Evolutionary conservation across 139 green algal species (phyloP), one percentile per base, ranked within the genome.

Genomic region (Nannochloris sp.): DNA sequence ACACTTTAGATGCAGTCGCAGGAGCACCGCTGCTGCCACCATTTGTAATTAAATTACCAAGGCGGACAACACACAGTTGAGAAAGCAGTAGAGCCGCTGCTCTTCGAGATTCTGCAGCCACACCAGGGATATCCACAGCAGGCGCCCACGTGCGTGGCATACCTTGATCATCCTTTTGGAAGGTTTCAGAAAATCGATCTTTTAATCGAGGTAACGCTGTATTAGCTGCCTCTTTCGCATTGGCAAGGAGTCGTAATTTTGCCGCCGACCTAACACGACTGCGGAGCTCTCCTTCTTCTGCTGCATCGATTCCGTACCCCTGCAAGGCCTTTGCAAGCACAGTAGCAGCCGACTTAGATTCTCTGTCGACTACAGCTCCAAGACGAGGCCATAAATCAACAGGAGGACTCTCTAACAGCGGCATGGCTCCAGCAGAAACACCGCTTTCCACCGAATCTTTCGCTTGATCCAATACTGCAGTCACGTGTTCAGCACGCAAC

Each of bases 111-210:
- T 76, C 32, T 27, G 63, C 61, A 0, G 85, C 82, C 9, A 88
- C 71, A 12, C 34, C 60, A 1, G 81, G 55, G 24, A 96, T 83
- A 76, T 95, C 83, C 30, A 89, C 81, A 0, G 65, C 48, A 1
- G 90, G 37, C 8, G 74, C 65, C 90, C 90, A 97, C 36, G 78
- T 84, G 58, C 83, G 71, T 2, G 86, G 87, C 29, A 92, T 75
- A 53, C 79, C 80, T 7, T 73, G 44, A 42, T 87, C 85, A 65
- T 95, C 87, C 30, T 84, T 55, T 9, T 73, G 77, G 65, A 96
- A 96, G 35, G 72, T 64, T 44, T 87, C 68, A 55, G 60, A 70
- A 75, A 94, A 95, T 46, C 80, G 78, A 74, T 91, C 83, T 53
- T 89, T 91, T 78, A 94, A 84, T 13, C 86, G 71, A 60, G 62